Evolutionary conservation across 2,329 filamentous ascomycete genomes (phyloP).

Genomic region (Helicocarpus griseus): DNA sequence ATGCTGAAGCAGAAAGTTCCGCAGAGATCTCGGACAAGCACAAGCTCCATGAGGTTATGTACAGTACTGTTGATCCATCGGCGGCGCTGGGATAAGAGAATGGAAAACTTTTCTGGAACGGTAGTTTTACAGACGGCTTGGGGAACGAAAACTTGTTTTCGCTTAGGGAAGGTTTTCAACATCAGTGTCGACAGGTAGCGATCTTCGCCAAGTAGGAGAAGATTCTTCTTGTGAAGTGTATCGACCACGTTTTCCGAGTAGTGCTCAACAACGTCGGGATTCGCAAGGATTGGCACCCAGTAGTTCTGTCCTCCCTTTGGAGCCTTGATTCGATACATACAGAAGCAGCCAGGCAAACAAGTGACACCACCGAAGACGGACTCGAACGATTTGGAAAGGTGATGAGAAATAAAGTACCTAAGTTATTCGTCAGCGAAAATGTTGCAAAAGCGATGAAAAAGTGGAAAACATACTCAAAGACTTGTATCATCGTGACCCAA

Average conservation of each 20-base stretch:
- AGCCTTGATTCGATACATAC: constrained; percentile 99
- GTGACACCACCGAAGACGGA: constrained; percentile 98
- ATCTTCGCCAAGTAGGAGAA: constrained; percentile 85
- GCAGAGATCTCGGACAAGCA: constrained; percentile 89
- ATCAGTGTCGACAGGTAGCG: constrained; percentile 93
- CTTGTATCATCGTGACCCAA: constrained; percentile 97
- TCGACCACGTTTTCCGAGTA: constrained; percentile 99
- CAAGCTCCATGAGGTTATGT: constrained; percentile 95
- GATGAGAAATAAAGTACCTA: constrained; percentile 93
- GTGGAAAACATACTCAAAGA: constrained; percentile 63
- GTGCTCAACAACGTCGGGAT: constrained; percentile 96
- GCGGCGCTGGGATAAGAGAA: constrained; percentile 85
- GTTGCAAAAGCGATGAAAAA: neutral
- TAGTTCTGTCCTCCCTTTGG: constrained; percentile 98
- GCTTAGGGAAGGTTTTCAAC: constrained; percentile 97
- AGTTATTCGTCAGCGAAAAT: constrained; percentile 5
- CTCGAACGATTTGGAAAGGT: constrained; percentile 93
- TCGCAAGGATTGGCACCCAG: constrained; percentile 97
- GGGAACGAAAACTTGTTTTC: constrained; percentile 96
- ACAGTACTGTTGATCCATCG: constrained; percentile 99
- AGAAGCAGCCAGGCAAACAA: constrained; percentile 96
- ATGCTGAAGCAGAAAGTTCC: constrained; percentile 99
- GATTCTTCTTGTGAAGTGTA: constrained; percentile 94
- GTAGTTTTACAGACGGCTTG: constrained; percentile 98
- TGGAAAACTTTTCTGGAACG: constrained; percentile 84